Evolutionary conservation across 352 stramenopile species (phyloP), one percentile per base, ranked within the genome.

Genomic region (Globisporangium alternatum): DNA sequence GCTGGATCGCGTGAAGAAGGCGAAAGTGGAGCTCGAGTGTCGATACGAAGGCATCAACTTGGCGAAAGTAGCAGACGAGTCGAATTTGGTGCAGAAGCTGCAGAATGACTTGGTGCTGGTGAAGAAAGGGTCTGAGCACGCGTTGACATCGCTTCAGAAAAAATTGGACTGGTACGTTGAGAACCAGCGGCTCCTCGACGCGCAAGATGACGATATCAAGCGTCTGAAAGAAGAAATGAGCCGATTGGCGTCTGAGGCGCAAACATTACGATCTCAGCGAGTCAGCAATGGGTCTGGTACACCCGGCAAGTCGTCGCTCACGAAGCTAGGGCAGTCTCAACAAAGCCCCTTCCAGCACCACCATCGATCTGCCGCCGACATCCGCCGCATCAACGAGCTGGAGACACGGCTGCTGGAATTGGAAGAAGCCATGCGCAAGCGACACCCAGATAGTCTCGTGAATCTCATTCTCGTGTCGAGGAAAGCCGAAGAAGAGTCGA

Each of bases 91-190:
- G 25, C 68, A 73, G 13, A 51, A 76, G 17, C 62, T 91, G 45
- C 71, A 88, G 22, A 65, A 62, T 25, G 70, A 89, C 39, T 28
- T 91, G 33, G 59, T 72, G 19, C 17, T 77, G 7, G 59, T 66
- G 58, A 78, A 86, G 56, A 82, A 76, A 49, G 76, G 91, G n/a
- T 73, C 81, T 30, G 54, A 77, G 0, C 80, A 78, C 64, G 67
- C 75, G 19, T 45, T 92, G 8, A 49, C 22, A n/a, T 66, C 66
- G 25, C 62, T 95, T 19, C 83, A 95, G 55, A 86, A 90, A 60
- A 95, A 94, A 33, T 55, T 95, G 15, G 83, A 93, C 44, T 95
- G 87, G 87, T 95, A 95, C 43, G 80, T 94, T 15, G 75, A 83
- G 45, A 95, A 95, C 57, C 87, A 95, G 60, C 66, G 81, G 4